These are phyloP conservation scores for Cerrena zonata DNA, from an alignment of 1,284 basidiomycete species.

Conservation along the genomic window DNA sequence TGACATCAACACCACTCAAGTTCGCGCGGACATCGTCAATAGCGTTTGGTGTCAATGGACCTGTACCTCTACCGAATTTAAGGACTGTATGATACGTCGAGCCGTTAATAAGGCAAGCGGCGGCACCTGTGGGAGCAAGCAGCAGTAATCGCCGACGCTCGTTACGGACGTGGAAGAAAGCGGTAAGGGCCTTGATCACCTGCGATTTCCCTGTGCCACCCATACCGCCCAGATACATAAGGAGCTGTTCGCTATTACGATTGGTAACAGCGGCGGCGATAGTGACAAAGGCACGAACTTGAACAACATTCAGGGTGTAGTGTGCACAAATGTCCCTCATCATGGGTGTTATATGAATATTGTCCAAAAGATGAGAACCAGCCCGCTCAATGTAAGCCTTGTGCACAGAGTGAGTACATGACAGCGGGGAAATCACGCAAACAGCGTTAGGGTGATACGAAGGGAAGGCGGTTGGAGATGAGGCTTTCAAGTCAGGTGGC, in stretches of 20 bases:
- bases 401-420: background rate
- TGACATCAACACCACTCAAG: constrained; percentile 26
- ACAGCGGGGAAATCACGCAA: no score
- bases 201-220: constrained; percentile 38
- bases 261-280: constrained; percentile 26
- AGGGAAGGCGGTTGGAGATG: no score
- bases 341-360: background rate
- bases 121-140: constrained; percentile 34
- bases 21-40: constrained; percentile 9
- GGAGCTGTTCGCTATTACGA: constrained; percentile 17
- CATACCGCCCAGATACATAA: constrained; percentile 14
- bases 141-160: constrained; percentile 25
- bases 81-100: constrained; percentile 34
- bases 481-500: no score
- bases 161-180: constrained; percentile 24
- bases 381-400: background rate
- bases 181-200: constrained; percentile 32
- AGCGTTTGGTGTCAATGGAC: background rate
- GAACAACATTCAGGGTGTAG: constrained; percentile 26
- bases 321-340: background rate
- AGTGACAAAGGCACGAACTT: constrained; percentile 30
- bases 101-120: constrained; percentile 32
- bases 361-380: background rate
- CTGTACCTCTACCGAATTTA: constrained; percentile 14
- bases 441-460: no score